Evolutionary conservation across 805 yeast genomes (phyloP).

Genomic region (Starmerella floris): DNA sequence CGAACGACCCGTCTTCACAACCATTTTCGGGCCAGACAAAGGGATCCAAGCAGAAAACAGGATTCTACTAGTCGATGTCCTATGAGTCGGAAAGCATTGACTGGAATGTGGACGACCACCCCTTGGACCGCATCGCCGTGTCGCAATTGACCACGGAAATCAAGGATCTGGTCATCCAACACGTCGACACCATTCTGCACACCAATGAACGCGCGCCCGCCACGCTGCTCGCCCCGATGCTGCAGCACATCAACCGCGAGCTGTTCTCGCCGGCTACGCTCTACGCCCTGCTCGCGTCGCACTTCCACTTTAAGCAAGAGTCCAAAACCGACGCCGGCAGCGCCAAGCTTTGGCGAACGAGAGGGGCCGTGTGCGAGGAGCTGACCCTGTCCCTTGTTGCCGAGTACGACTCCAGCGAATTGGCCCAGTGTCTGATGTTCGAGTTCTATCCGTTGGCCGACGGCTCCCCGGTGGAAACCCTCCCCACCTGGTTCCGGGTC

Average conservation of each 20-base stretch:
- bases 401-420: slow-evolving; percentile 31
- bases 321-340: slow-evolving; percentile 24
- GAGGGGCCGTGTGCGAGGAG: slow-evolving; percentile 41
- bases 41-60: no score
- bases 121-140: slow-evolving; percentile 28
- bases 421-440: slow-evolving; percentile 36
- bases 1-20: no score
- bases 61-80: no score
- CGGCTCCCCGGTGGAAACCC: slow-evolving; percentile 21
- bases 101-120: slow-evolving; percentile 12
- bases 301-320: slow-evolving; percentile 30
- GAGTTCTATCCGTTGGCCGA: slow-evolving; percentile 36
- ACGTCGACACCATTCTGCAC: slow-evolving; percentile 35
- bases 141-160: slow-evolving; percentile 27
- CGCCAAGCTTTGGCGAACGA: slow-evolving; percentile 30
- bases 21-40: no score
- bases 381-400: slow-evolving; percentile 38
- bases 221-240: slow-evolving; percentile 37
- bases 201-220: slow-evolving; percentile 42
- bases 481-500: slow-evolving; percentile 31
- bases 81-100: slow-evolving; percentile 5
- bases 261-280: slow-evolving; percentile 27
- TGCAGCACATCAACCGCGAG: slow-evolving; percentile 26
- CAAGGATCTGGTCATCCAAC: slow-evolving; percentile 33
- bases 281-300: slow-evolving; percentile 30